Evolutionary conservation across 768 basidiomycete genomes (phyloP).

Genomic region (Tulasnella sp.): DNA sequence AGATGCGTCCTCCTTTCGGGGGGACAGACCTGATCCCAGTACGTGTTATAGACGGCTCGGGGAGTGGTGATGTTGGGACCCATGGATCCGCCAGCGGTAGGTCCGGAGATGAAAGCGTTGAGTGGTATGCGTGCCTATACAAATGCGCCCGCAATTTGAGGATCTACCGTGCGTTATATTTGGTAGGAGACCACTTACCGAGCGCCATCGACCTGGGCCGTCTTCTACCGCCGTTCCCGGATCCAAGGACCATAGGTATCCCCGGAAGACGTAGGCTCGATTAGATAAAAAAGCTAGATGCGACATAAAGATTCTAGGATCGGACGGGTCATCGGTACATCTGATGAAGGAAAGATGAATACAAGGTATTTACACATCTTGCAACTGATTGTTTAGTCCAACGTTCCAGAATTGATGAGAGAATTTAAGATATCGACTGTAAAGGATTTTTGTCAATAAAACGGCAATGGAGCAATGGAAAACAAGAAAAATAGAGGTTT

Average conservation of each 20-base stretch:
- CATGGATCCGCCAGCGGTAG: conserved; percentile 36
- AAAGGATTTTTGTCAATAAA: too few relatives aligned
- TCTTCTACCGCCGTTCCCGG: conserved; percentile 22
- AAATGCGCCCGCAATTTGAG: too few relatives aligned
- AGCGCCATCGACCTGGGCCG: too few relatives aligned
- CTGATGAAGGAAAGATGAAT: neutral
- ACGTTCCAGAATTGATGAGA: conserved; percentile 31
- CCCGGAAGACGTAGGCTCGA: conserved; percentile 50
- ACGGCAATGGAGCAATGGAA: neutral
- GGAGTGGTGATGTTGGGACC: conserved; percentile 17
- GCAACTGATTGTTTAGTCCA: conserved; percentile 50
- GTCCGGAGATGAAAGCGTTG: conserved; percentile 48
- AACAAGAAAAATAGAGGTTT: neutral
- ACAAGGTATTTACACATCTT: conserved; percentile 41
- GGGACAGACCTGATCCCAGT: conserved; percentile 40
- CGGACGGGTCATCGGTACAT: neutral
- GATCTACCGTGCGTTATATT: too few relatives aligned
- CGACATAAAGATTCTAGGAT: conserved; percentile 33
- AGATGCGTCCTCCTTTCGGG: conserved; percentile 28
- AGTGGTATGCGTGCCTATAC: conserved; percentile 43
- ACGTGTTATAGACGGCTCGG: conserved; percentile 38
- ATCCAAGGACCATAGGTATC: conserved; percentile 35
- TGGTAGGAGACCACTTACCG: too few relatives aligned
- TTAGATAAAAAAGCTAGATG: conserved; percentile 41
- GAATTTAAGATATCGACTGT: conserved; percentile 36